Evolutionary conservation across 176 grass and related monocot genomes (phyloP), one percentile per base, ranked within the genome.

Genomic region (Rhynchospora pubera): DNA sequence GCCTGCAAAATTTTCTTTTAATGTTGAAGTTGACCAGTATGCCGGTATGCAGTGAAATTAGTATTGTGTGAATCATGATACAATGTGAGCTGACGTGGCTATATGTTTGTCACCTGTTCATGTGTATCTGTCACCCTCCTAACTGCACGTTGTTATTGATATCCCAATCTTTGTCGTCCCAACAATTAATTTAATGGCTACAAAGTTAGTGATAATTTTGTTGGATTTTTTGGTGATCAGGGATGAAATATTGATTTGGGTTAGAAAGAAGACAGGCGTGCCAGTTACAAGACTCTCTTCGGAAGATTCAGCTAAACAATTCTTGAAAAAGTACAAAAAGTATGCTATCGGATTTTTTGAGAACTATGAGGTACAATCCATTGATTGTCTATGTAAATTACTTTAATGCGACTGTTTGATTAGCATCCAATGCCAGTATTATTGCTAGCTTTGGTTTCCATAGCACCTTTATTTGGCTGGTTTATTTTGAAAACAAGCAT

Each of bases 181-280:
- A 76, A 47, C 71, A 55, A 28, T 8, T 67, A 53, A 75, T 75
- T 79, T 83, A 39, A 39, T 2, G 2, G 34, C 4, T 39, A 39
- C 87, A 44, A 90, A 87, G 62, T 69, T 95, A 9, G 62, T 99
- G 45, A 87, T 91, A 55, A 88, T 93, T 79, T 78, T 91, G 89
- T 65, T 86, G 92, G 80, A 87, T 69, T 14, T 86, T 87, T 65
- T 77, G 74, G 45, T 43, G 92, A 89, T 85, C 61, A 99, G 96
- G 89, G 96, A 99, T 7, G 90, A 88, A 45, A 91, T 99, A 77
- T 79, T 99, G 83, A 93, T 93, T 57, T 99, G 96, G 96, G 86
- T 89, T 55, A 93, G 92, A 88, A 99, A 99, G 92, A 99, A 93
- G 82, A 99, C 96, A 61, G 91, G 87, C 15, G 45, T 51, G 4